A percentile compares a stretch with the other conserved stretches of the same genome.
phyloP scores from a whole-genome alignment of 2,329 filamentous ascomycete genomes.

The Neophaeococcomyces mojaviensis region DNA sequence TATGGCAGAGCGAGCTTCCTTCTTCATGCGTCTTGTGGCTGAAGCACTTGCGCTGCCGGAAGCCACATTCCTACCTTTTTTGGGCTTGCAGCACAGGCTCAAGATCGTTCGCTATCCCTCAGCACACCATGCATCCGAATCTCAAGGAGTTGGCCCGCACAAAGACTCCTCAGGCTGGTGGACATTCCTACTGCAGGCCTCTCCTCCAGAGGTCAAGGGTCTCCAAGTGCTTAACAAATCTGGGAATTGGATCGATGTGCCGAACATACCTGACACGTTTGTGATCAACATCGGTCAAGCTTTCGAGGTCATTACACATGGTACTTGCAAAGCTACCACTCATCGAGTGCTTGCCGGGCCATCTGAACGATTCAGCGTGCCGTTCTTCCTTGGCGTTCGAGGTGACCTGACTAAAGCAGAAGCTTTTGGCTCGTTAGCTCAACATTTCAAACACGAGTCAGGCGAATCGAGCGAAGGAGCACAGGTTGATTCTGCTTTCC shows the following conservation, averaged over 20 bases:
- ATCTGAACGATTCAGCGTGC: conserved; percentile 35
- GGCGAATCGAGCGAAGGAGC: conserved; percentile 32
- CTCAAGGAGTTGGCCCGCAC: conserved; percentile 44
- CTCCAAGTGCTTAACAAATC: conserved; percentile 41
- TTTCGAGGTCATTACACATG: conserved; percentile 37
- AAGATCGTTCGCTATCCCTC: conserved; percentile 33
- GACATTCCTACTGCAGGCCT: conserved; percentile 57
- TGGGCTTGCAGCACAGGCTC: conserved; percentile 52
- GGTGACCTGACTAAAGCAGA: conserved; percentile 39
- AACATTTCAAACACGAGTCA: conserved; percentile 29
- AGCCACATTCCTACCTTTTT: conserved; percentile 45
- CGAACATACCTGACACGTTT: conserved; percentile 36
- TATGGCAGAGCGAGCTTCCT: conserved; percentile 44
- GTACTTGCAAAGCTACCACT: conserved; percentile 36
- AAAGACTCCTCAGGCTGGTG: conserved; percentile 54
- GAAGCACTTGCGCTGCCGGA: conserved; percentile 45
- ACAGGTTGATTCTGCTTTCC: conserved; percentile 43
- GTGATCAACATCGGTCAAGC: conserved; percentile 44
- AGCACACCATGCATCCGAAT: conserved; percentile 32
- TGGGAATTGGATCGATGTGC: conserved; percentile 40
- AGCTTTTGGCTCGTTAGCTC: conserved; percentile 29
- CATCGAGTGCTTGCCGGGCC: conserved; percentile 35
- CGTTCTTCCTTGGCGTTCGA: conserved; percentile 46
- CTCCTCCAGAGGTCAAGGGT: conserved; percentile 40
- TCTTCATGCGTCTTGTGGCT: conserved; percentile 51